Conservation (phyloP, 768 basidiomycete genomes). For the Dendrothele bispora region DNA sequence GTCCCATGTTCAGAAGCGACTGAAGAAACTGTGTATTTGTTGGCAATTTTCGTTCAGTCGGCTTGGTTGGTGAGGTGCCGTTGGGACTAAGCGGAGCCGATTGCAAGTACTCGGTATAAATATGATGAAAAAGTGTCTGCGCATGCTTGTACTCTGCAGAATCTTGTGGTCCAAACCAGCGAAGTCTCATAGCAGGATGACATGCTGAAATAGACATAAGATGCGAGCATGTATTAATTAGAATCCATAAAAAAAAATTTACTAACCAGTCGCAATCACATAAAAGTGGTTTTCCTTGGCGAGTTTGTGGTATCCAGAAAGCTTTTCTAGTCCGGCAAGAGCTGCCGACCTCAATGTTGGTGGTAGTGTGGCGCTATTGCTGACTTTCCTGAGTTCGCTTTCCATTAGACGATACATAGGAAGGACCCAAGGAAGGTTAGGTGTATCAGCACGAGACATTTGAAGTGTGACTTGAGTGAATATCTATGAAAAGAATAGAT, state of each 20-base stretch:
- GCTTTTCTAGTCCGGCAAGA: neutral
- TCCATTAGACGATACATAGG: neutral
- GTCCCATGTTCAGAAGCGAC: no score
- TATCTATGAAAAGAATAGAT: neutral
- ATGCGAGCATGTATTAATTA: conserved; percentile 27
- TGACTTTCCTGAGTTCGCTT: neutral
- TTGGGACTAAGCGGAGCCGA: neutral
- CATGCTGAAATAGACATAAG: conserved; percentile 14
- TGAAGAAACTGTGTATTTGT: no score
- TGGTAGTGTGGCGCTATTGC: neutral
- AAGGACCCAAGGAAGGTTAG: conserved; percentile 3
- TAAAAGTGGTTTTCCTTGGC: neutral
- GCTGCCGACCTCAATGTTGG: neutral
- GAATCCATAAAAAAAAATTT: neutral
- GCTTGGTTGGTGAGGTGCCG: no score
- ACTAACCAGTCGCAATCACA: conserved; percentile 27
- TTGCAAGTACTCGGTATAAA: neutral
- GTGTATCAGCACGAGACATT: neutral
- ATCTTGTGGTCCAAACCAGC: neutral
- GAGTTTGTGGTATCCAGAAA: neutral
- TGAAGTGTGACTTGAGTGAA: conserved; percentile 6
- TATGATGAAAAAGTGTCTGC: neutral
- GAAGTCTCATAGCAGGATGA: neutral
- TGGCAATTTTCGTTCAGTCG: no score
- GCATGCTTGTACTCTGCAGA: neutral